A percentile compares a stretch with the other conserved stretches of the same genome.
phyloP scores from a whole-genome alignment of 2,329 filamentous ascomycete species.

The Diaporthe vexans region DNA sequence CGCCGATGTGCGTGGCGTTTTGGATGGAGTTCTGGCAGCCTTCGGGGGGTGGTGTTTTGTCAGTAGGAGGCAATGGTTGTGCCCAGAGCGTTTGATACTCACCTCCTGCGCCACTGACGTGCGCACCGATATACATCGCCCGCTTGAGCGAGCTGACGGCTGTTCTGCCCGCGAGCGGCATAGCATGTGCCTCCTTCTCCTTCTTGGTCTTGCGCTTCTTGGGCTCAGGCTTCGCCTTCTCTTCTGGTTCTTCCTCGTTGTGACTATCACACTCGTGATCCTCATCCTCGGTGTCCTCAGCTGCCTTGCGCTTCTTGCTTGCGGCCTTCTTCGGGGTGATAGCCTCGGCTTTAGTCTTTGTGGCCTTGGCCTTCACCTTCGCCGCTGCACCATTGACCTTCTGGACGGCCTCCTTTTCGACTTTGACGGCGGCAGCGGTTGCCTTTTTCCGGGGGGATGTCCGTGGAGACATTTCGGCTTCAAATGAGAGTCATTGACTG shows the following conservation, averaged over 20 bases:
- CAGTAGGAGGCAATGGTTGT: not conserved
- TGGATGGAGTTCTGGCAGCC: slow-evolving; percentile 90
- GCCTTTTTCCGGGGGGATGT: slow-evolving; percentile 42
- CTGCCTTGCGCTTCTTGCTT: slow-evolving; percentile 44
- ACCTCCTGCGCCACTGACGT: slow-evolving; percentile 93
- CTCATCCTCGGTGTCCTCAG: slow-evolving; percentile 45
- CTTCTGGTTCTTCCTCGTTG: slow-evolving; percentile 42
- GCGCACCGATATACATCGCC: slow-evolving; percentile 88
- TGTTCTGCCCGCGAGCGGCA: slow-evolving; percentile 79
- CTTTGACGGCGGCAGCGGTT: slow-evolving; percentile 43
- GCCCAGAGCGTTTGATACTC: slow-evolving; percentile 44
- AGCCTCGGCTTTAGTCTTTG: slow-evolving; percentile 46
- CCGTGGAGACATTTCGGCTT: slow-evolving; percentile 37
- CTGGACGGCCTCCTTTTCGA: slow-evolving; percentile 41
- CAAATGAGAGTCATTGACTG: not conserved
- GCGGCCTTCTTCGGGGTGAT: slow-evolving; percentile 41
- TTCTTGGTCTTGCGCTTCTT: slow-evolving; percentile 62
- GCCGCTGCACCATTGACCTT: slow-evolving; percentile 40
- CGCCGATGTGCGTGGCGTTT: slow-evolving; percentile 85
- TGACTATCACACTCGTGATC: slow-evolving; percentile 45
- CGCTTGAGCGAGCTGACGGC: slow-evolving; percentile 72
- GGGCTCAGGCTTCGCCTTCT: slow-evolving; percentile 45
- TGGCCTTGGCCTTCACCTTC: slow-evolving; percentile 46
- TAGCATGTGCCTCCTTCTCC: slow-evolving; percentile 57
- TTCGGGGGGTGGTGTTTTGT: slow-evolving; percentile 51